phyloP scores from a whole-genome alignment of 2,329 filamentous ascomycete genomes.

The Phoma herbarum region DNA sequence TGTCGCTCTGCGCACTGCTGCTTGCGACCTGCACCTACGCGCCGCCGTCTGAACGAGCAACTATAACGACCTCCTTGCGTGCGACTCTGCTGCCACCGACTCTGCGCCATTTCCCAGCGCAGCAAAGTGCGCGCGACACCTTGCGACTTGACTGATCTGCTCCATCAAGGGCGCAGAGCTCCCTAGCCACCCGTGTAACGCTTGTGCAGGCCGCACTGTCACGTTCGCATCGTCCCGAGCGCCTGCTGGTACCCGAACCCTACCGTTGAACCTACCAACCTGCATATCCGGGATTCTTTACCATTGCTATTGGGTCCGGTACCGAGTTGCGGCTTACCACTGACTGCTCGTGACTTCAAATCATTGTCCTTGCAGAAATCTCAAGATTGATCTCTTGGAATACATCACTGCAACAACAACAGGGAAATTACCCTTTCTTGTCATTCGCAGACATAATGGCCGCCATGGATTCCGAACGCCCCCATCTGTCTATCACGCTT shows the following conservation, averaged over 20 bases:
- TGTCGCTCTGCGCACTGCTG: constrained; percentile 24
- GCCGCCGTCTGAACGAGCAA: constrained; percentile 29
- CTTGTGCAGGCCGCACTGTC: constrained; percentile 44
- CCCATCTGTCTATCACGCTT: constrained; percentile 60
- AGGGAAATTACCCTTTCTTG: constrained; percentile 14
- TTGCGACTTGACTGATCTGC: constrained; percentile 26
- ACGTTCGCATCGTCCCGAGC: constrained; percentile 48
- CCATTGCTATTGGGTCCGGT: constrained; percentile 26
- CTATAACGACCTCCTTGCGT: constrained; percentile 34
- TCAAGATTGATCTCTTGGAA: constrained; percentile 29
- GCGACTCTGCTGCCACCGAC: constrained; percentile 26
- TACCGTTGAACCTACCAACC: constrained; percentile 32
- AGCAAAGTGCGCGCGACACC: constrained; percentile 32
- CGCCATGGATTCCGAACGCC: constrained; percentile 54
- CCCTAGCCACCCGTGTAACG: constrained; percentile 45
- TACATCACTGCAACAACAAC: constrained; percentile 19
- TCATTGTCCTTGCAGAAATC: constrained; percentile 38
- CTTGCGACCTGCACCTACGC: constrained; percentile 30
- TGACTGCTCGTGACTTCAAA: constrained; percentile 23
- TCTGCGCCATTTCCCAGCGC: constrained; percentile 21
- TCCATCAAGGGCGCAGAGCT: constrained; percentile 32
- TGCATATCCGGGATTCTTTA: constrained; percentile 34
- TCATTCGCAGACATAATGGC: not conserved
- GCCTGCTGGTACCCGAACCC: constrained; percentile 39
- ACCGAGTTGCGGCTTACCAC: constrained; percentile 24